A percentile compares a stretch with the other conserved stretches of the same genome.
Evolutionary conservation across 768 basidiomycete genomes (phyloP).

Genomic region (Suillus americanus): DNA sequence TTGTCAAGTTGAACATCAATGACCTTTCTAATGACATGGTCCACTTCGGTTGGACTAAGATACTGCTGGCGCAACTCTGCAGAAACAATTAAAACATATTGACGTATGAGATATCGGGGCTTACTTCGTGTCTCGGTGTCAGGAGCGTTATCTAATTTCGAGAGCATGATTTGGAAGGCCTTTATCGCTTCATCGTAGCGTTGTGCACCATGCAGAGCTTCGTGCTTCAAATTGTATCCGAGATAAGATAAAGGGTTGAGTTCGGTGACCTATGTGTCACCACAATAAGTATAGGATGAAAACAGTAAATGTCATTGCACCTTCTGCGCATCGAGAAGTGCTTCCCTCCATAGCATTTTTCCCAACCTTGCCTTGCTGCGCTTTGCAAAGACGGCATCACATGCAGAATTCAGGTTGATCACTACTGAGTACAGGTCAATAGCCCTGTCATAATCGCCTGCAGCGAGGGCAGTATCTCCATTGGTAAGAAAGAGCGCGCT

Average conservation of each 20-base stretch:
- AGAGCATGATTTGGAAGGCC: background rate
- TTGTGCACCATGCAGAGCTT: background rate
- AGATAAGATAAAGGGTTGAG: background rate
- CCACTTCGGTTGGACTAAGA: background rate
- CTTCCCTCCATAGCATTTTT: background rate
- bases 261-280: background rate
- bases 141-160: background rate
- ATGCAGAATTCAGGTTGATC: background rate
- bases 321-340: background rate
- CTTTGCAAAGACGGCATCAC: background rate
- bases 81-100: background rate
- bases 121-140: background rate
- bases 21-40: background rate
- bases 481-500: background rate
- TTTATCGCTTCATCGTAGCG: background rate
- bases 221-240: background rate
- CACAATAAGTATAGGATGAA: background rate
- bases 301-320: background rate
- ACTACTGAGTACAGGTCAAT: background rate
- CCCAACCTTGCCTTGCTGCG: background rate
- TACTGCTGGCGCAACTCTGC: background rate
- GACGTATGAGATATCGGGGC: background rate
- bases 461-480: background rate
- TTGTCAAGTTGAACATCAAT: background rate
- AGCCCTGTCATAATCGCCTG: background rate